phyloP scores from a whole-genome alignment of 768 basidiomycete genomes.

The Leccinum incarnatum region DNA sequence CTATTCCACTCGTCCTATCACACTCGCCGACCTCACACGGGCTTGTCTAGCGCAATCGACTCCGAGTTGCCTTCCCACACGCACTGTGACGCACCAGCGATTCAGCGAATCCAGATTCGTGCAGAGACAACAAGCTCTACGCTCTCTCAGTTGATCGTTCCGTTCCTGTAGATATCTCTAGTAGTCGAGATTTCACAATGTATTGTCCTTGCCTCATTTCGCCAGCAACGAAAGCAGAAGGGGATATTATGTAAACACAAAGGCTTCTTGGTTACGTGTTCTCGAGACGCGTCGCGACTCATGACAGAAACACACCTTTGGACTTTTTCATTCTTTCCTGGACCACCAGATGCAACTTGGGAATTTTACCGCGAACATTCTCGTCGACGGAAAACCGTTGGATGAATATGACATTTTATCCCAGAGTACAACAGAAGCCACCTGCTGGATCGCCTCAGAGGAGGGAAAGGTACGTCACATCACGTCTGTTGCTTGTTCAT shows the following conservation, averaged over 20 bases:
- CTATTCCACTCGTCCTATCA: no score
- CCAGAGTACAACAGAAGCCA: not conserved
- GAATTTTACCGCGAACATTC: not conserved
- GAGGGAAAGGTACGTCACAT: not conserved
- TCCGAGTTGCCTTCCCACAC: no score
- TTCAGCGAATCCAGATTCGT: no score
- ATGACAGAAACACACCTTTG: no score
- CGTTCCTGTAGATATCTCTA: no score
- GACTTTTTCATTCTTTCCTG: not conserved
- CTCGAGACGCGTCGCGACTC: slow-evolving; percentile 24
- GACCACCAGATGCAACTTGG: not conserved
- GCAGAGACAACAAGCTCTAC: no score
- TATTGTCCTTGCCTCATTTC: slow-evolving; percentile 40
- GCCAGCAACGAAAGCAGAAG: no score
- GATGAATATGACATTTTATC: not conserved
- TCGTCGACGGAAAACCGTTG: not conserved
- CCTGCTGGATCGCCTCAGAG: not conserved
- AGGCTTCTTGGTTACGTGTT: slow-evolving; percentile 54
- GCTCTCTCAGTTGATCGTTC: no score
- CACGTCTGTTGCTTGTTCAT: not conserved
- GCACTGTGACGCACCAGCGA: no score
- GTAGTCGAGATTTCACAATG: slow-evolving; percentile 43
- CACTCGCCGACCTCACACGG: no score
- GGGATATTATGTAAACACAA: slow-evolving; percentile 37
- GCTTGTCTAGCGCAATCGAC: no score